These are phyloP conservation scores for Cercospora sp. DNA, from an alignment of 2,329 filamentous ascomycete species.

Conservation along the genomic window DNA sequence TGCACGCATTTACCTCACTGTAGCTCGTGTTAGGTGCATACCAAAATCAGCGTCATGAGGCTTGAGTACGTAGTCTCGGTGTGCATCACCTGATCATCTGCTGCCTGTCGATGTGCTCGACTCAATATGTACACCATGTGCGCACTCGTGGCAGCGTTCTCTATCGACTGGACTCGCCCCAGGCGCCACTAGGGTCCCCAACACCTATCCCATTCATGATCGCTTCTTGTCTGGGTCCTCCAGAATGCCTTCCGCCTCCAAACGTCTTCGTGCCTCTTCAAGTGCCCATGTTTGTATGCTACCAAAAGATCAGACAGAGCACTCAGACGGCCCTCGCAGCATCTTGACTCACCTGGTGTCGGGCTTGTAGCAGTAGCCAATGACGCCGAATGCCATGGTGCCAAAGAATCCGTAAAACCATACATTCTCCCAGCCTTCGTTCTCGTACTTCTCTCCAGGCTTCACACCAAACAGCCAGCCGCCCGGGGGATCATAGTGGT, in stretches of 20 bases:
- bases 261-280: constrained; percentile 89
- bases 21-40: not conserved
- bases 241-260: constrained; percentile 94
- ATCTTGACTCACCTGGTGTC: constrained; percentile 80
- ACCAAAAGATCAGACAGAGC: constrained; percentile 19
- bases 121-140: constrained; percentile 21
- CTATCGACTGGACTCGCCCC: not conserved
- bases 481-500: constrained; percentile 82
- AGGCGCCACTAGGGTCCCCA: not conserved
- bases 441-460: constrained; percentile 91
- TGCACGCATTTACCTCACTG: not conserved
- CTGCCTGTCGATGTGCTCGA: constrained; percentile 16
- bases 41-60: not conserved
- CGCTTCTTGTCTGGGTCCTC: constrained; percentile 63
- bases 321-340: not conserved
- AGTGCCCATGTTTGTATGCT: constrained; percentile 99
- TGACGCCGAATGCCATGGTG: constrained; percentile 67
- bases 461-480: constrained; percentile 94
- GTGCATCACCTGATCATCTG: constrained; percentile 16
- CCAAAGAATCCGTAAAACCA: constrained; percentile 85
- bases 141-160: not conserved
- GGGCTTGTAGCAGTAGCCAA: constrained; percentile 94
- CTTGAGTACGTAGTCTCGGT: not conserved
- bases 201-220: constrained; percentile 4
- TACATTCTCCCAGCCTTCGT: constrained; percentile 92